Conservation (phyloP, 2,329 filamentous ascomycete genomes). For the Pleurostoma richardsiae region DNA sequence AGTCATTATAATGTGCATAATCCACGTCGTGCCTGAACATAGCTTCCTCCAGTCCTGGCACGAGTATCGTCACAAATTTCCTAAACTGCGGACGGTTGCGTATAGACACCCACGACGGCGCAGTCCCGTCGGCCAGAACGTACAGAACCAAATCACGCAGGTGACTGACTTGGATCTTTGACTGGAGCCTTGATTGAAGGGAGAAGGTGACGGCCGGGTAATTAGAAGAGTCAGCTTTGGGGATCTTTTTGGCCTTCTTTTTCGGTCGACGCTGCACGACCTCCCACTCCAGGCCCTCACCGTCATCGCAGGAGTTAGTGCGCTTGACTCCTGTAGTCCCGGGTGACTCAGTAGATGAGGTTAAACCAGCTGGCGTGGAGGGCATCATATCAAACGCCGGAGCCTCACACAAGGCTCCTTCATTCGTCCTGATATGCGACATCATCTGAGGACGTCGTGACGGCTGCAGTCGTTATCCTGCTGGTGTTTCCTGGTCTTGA, state of each 20-base stretch:
- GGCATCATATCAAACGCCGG: no score
- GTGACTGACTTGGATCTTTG: conserved; percentile 57
- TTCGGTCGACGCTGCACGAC: conserved; percentile 39
- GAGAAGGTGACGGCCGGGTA: conserved; percentile 59
- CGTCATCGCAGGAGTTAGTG: conserved; percentile 10
- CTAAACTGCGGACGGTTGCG: conserved; percentile 58
- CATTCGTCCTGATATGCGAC: no score
- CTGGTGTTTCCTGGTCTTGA: no score
- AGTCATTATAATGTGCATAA: conserved; percentile 38
- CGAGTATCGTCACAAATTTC: conserved; percentile 86
- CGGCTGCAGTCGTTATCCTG: no score
- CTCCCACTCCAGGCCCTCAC: conserved; percentile 43
- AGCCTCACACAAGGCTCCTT: no score
- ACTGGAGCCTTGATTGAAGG: conserved; percentile 50
- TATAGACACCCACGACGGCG: conserved; percentile 62
- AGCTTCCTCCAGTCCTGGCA: conserved; percentile 82
- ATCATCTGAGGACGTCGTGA: no score
- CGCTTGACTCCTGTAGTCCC: conserved; percentile 6
- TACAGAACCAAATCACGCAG: conserved; percentile 61
- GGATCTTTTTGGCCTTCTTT: conserved; percentile 59
- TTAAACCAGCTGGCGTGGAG: no score
- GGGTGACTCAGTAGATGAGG: not conserved
- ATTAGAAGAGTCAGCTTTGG: conserved; percentile 46
- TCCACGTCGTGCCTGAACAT: conserved; percentile 71
- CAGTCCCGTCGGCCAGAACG: conserved; percentile 59